Base-by-base conservation (phyloP, 495 filamentous ascomycete species). In the Bombardia bombarda region DNA sequence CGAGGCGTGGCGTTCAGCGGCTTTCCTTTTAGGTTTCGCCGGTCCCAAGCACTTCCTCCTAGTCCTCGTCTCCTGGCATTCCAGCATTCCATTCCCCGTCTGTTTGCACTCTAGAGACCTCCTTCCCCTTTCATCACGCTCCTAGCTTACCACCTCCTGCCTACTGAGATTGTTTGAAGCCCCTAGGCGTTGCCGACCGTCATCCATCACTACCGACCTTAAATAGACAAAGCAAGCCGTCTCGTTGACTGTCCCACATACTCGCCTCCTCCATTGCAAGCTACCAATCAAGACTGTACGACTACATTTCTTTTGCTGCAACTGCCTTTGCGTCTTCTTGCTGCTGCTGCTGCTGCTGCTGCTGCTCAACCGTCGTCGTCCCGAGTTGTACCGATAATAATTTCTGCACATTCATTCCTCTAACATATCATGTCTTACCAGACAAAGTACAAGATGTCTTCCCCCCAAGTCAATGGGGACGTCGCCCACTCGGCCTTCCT, bases 381-480 rank as follows among this genome's bases (percentile, higher is more conserved):
- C n/a, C n/a, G n/a, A n/a, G n/a, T n/a, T n/a, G n/a, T n/a, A n/a
- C n/a, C n/a, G n/a, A n/a, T n/a, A n/a, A n/a, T n/a, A n/a, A n/a
- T n/a, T n/a, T n/a, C n/a, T n/a, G n/a, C n/a, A n/a, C n/a, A n/a
- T 33, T 21, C 17, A 12, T 3, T n/a, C n/a, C 9, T 47, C 45
- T 47, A 41, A 47, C 41, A 52, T 47, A 14, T 19, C 47, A 49
- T 42, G 45, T 14, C 37, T 35, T n/a, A n/a, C n/a, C 42, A 43
- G 21, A 51, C 32, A 43, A 46, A 45, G 28, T 26, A n/a, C 31
- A 55, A 46, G 38, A 61, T 58, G 55, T 36, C 51, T 28, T 20
- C 41, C 25, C 26, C 45, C 13, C 49, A 55, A 26, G 50, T 52
- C 46, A 60, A 62, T 36, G 58, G 58, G 26, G 56, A 60, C 30